A percentile compares a stretch with the other conserved stretches of the same genome.
phyloP scores from a whole-genome alignment of 2,329 filamentous ascomycete species.

The Pseudogymnoascus sp. region DNA sequence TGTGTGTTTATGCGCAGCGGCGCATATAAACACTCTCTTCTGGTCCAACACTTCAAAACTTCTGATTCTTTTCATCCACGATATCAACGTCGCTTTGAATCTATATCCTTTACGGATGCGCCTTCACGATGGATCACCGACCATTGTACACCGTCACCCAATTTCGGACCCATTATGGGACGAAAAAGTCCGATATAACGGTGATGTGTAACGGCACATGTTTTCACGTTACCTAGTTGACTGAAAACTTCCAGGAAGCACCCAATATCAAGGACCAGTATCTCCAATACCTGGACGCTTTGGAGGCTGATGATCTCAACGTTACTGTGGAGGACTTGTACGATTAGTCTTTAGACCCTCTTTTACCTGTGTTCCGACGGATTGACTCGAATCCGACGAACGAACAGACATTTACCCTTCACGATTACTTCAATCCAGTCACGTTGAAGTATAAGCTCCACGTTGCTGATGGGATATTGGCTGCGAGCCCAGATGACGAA shows the following conservation, averaged over 20 bases:
- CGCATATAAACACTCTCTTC: too few species aligned
- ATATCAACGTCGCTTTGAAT: too few species aligned
- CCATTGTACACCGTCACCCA: background rate
- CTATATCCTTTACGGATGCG: too few species aligned
- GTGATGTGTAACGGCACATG: slow-evolving; percentile 12
- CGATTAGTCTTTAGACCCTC: slow-evolving; percentile 16
- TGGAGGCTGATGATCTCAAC: slow-evolving; percentile 13
- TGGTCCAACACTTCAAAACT: too few species aligned
- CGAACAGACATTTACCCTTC: slow-evolving; percentile 14
- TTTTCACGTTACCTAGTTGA: slow-evolving; percentile 16
- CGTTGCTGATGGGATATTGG: slow-evolving; percentile 13
- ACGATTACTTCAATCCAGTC: slow-evolving; percentile 16
- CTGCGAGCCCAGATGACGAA: slow-evolving; percentile 11
- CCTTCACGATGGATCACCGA: background rate
- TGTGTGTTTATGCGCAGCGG: too few species aligned
- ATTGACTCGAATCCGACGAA: slow-evolving; percentile 15
- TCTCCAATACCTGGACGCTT: slow-evolving; percentile 14
- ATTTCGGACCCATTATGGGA: too few species aligned
- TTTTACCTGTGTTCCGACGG: slow-evolving; percentile 14
- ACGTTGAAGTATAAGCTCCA: slow-evolving; percentile 15
- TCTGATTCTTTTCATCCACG: too few species aligned
- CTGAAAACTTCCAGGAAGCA: slow-evolving; percentile 15
- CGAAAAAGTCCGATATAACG: background rate
- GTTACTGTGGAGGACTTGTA: slow-evolving; percentile 18
- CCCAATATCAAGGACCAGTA: slow-evolving; percentile 16